These are phyloP conservation scores for Calonectria hongkongensis DNA, from an alignment of 2,329 filamentous ascomycete genomes.

Conservation along the genomic window DNA sequence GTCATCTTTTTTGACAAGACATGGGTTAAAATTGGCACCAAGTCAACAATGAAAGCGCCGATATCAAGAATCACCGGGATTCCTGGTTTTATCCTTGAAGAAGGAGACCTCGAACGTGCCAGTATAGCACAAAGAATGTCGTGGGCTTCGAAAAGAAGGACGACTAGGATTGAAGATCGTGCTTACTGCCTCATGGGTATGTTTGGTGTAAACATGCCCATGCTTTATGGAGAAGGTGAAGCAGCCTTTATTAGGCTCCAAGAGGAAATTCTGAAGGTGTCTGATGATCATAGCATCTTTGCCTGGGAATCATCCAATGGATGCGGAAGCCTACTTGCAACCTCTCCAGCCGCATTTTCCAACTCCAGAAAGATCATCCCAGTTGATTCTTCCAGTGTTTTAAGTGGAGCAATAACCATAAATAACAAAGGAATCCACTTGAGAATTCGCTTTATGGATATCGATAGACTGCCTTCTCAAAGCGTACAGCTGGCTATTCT, in stretches of 20 bases:
- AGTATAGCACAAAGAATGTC: conserved; percentile 47
- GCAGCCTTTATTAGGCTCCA: conserved; percentile 51
- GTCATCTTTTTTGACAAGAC: conserved; percentile 37
- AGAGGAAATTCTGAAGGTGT: conserved; percentile 49
- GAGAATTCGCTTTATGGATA: neutral
- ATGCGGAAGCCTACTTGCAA: neutral
- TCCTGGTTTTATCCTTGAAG: conserved; percentile 29
- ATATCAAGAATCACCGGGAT: conserved; percentile 38
- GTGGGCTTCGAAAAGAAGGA: conserved; percentile 44
- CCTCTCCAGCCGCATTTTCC: neutral
- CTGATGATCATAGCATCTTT: conserved; percentile 47
- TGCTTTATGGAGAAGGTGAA: conserved; percentile 48
- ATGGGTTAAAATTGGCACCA: conserved; percentile 36
- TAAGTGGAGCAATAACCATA: neutral
- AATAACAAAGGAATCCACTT: neutral
- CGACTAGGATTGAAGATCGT: conserved; percentile 45
- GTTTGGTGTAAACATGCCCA: conserved; percentile 47
- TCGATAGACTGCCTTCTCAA: neutral
- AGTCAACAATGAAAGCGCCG: neutral
- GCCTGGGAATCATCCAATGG: conserved; percentile 41
- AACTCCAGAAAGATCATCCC: neutral
- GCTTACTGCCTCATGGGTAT: conserved; percentile 50
- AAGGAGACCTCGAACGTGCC: conserved; percentile 9
- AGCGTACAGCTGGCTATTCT: neutral
- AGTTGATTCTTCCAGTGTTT: neutral